These are phyloP conservation scores for Strobilomyces echinocephalus DNA, from an alignment of 768 basidiomycete species.

Conservation along the genomic window DNA sequence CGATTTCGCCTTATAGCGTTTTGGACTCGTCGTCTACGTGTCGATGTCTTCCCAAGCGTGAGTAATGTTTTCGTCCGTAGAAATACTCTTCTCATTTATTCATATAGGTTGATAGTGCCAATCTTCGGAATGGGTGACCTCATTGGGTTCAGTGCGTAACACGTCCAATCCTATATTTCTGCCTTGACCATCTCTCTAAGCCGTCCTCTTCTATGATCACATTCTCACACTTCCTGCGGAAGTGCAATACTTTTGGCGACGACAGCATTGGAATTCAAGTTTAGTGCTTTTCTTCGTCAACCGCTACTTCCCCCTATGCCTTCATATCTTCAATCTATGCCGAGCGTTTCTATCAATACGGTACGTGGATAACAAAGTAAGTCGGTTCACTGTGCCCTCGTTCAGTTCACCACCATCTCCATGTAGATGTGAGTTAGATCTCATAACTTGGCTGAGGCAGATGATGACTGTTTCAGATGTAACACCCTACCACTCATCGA, in stretches of 20 bases:
- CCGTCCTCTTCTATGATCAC: constrained; percentile 42
- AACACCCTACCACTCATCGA: not conserved
- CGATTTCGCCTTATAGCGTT: not conserved
- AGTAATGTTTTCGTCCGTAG: not conserved
- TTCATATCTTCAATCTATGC: constrained; percentile 35
- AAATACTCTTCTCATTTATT: not conserved
- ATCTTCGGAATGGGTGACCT: not conserved
- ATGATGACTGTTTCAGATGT: constrained; percentile 1
- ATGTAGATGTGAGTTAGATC: constrained; percentile 10
- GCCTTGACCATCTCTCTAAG: constrained; percentile 7
- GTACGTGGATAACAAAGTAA: not conserved
- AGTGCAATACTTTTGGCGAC: constrained; percentile 41
- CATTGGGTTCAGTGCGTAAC: constrained; percentile 6
- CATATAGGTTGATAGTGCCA: not conserved
- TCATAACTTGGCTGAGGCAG: not conserved
- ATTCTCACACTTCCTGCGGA: constrained; percentile 41
- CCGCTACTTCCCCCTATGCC: constrained; percentile 38
- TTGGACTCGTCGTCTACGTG: not conserved
- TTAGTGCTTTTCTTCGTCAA: constrained; percentile 39
- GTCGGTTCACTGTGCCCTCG: not conserved
- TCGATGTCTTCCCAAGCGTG: constrained; percentile 1
- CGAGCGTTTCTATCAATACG: constrained; percentile 31
- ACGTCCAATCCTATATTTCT: not conserved
- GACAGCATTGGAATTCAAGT: constrained; percentile 28
- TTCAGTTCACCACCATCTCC: not conserved